phyloP scores from a whole-genome alignment of 164 flowering plant species.

The Umbilicus rupestris region DNA sequence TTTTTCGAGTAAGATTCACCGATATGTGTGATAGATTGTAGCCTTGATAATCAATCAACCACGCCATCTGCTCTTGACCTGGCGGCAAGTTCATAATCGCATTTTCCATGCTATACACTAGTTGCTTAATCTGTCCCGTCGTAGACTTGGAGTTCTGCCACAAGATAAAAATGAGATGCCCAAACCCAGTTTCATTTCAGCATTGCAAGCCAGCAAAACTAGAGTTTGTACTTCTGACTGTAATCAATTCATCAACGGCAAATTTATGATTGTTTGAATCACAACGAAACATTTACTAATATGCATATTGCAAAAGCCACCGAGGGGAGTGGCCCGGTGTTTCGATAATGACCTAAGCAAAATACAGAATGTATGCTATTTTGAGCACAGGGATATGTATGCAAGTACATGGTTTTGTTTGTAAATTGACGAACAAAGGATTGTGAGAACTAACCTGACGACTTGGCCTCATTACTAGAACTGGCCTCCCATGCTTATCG shows the following conservation, averaged over 20 bases:
- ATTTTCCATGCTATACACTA: constrained; percentile 97
- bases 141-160: constrained; percentile 80
- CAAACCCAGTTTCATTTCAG: no score
- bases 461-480: constrained; percentile 84
- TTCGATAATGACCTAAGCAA: no score
- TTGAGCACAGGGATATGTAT: no score
- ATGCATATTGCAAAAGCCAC: no score
- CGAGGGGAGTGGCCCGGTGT: no score
- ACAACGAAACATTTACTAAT: no score
- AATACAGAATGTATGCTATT: no score
- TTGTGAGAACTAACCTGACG: constrained; percentile 43
- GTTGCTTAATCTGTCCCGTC: constrained; percentile 64
- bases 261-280: no score
- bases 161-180: constrained; percentile 5
- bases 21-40: constrained; percentile 65
- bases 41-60: constrained; percentile 84
- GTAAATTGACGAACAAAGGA: background rate
- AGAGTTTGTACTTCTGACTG: background rate
- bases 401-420: no score
- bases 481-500: constrained; percentile 74
- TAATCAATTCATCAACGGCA: no score
- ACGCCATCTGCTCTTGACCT: constrained; percentile 88
- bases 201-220: background rate
- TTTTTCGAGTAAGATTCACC: constrained; percentile 61
- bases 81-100: constrained; percentile 71